Base-by-base conservation (phyloP, 192 early-diverging fungal species). In the Dissophora globulifera region DNA sequence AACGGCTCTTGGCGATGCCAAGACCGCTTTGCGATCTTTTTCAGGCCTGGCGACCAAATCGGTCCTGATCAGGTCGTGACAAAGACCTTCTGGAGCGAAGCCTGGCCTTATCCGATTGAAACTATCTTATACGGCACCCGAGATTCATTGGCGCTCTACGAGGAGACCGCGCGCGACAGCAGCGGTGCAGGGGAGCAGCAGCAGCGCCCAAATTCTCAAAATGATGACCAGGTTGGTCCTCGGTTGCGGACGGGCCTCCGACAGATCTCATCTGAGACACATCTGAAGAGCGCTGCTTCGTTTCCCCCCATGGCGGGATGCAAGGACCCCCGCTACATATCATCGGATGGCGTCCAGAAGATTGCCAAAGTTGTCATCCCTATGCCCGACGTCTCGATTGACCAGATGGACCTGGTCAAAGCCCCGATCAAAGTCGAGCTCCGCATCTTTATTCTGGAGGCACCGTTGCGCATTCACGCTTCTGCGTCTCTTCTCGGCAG, bases 71-170 rank as follows among this genome's bases (percentile, higher is more conserved):
- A 67, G 22, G 63, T 76, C 1, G 72, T 76, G 33, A 76, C 63
- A 31, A 76, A 76, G 46, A 76, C 72, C 15, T 76, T 76, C 50
- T 76, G 72, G 72, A 76, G 72, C 46, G 72, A 76, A 46, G 72
- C 72, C 20, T 76, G 72, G 72, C 72, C 72, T 17, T 76, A 76
- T 32, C 63, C 72, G n/a, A 76, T 76, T 38, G 72, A 76, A 40
- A 76, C 72, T 0, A 66, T 76, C 35, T 58, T 76, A 1, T 76
- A 67, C 50, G 72, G 72, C 5, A 76, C 72, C 16, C 42, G n/a
- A 7, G 19, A 30, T 17, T 22, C 47, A 10, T 19, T 29, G 3
- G 23, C 30, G 3, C 5, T 32, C 3, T 20, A 11, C 4, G 26
- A 45, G 4, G n/a, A 32, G 16, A 2, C 15, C 19, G 23, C 9